Evolutionary conservation across 2,329 filamentous ascomycete species (phyloP), one percentile per base, ranked within the genome.

Genomic region (Colletotrichum coccodes): DNA sequence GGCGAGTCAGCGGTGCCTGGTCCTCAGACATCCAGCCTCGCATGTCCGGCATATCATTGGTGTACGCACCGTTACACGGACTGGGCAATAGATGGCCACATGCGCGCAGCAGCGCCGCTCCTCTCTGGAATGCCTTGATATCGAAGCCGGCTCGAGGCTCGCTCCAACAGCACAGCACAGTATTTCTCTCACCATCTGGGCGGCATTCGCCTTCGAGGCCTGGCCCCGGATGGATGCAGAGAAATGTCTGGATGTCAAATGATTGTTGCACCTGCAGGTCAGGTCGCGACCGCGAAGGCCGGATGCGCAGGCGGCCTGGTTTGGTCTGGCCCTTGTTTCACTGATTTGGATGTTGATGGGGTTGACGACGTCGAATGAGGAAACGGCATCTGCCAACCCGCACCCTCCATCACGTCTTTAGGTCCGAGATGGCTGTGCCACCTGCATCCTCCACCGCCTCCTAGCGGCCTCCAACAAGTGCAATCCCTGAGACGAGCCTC

Each of bases 321-420:
- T 40, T 34, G 66, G 69, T 61, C 56, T 61, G 66, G 69, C 53
- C 46, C 50, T 54, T 71, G 69, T 71, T 65, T 71, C 69, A 71
- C 60, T 68, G 68, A 63, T 68, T 53, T 49, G 64, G 52, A 52
- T 34, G 46, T 47, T 18, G 34, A 63, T 42, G 53, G 58, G 40
- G 53, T 64, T 26, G 47, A 38, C 14, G 23, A 40, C 36, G 52
- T 53, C 65, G 57, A 69, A 70, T 64, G 69, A 65, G 61, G 49
- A 56, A 60, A 68, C 65, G 54, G 32, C 57, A 60, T 68, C 61
- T 70, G 60, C 47, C 50, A 38, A 56, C 26, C 67, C 57, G 62
- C 53, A 57, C 67, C 64, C 54, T 68, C 64, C 53, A 68, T 52
- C 60, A 46, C 38, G 30, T 60, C 54, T 26, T 44, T 68, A 54